These are phyloP conservation scores for Globisporangium orthogonon DNA, from an alignment of 352 stramenopile species.

Conservation along the genomic window DNA sequence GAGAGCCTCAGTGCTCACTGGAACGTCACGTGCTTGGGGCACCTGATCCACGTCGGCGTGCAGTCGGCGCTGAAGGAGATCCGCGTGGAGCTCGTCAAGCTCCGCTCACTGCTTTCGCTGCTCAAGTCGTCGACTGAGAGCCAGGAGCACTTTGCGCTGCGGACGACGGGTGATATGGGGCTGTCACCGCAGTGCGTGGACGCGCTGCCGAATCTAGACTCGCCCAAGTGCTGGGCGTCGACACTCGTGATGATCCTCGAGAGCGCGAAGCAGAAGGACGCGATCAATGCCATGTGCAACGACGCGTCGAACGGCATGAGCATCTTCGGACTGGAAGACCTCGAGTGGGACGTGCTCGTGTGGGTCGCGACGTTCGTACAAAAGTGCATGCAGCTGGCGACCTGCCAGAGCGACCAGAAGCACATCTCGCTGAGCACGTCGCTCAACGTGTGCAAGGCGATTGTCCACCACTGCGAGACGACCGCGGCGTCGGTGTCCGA, in stretches of 20 bases:
- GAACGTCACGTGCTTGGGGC: constrained; percentile 69
- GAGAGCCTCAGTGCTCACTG: constrained; percentile 66
- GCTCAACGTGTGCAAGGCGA: constrained; percentile 75
- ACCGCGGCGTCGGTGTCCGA: constrained; percentile 54
- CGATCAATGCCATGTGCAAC: constrained; percentile 62
- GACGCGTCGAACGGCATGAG: constrained; percentile 65
- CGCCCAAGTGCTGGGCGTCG: constrained; percentile 60
- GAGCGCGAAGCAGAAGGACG: constrained; percentile 67
- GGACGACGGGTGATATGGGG: constrained; percentile 52
- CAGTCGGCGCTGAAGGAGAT: constrained; percentile 65
- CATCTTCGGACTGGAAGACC: constrained; percentile 69
- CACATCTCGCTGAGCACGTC: constrained; percentile 78
- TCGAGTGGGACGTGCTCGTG: constrained; percentile 71
- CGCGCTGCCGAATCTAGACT: constrained; percentile 60
- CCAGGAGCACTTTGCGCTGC: constrained; percentile 67
- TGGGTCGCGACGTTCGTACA: constrained; percentile 69
- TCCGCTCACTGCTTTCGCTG: constrained; percentile 62
- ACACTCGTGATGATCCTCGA: constrained; percentile 75
- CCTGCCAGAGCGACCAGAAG: constrained; percentile 70
- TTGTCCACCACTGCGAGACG: constrained; percentile 67
- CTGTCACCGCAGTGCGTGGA: constrained; percentile 42
- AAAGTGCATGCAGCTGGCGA: constrained; percentile 76
- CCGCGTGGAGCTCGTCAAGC: constrained; percentile 65
- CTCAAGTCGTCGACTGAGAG: constrained; percentile 66
- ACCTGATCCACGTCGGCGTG: constrained; percentile 67